phyloP scores from a whole-genome alignment of 129 eudicot genomes.

The Escallonia rubra region DNA sequence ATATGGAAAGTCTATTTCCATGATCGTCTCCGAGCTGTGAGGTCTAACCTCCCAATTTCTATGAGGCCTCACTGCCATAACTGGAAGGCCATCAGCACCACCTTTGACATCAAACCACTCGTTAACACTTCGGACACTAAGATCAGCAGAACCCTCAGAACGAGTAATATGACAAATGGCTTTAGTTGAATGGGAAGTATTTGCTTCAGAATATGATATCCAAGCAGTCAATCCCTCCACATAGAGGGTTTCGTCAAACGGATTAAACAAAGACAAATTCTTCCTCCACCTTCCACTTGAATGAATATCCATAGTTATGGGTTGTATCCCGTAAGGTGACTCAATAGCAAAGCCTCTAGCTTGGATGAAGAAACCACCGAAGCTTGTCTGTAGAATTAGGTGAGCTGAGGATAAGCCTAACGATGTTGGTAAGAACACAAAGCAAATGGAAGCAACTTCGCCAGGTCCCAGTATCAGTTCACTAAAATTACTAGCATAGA shows the following conservation, averaged over 20 bases:
- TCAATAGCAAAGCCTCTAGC: constrained; percentile 66
- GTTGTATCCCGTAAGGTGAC: constrained; percentile 57
- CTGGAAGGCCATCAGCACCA: constrained; percentile 30
- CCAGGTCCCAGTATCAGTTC: constrained; percentile 67
- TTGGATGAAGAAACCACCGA: constrained; percentile 74
- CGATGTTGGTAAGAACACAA: constrained; percentile 57
- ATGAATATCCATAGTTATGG: constrained; percentile 37
- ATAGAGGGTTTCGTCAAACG: constrained; percentile 52
- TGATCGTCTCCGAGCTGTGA: constrained; percentile 38
- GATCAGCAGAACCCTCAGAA: constrained; percentile 24
- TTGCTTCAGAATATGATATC: constrained; percentile 57
- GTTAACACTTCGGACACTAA: constrained; percentile 15
- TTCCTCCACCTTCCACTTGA: constrained; percentile 48
- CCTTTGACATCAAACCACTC: constrained; percentile 42
- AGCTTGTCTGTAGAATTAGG: constrained; percentile 72
- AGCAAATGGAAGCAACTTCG: constrained; percentile 64
- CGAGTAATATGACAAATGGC: constrained; percentile 41
- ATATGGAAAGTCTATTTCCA: constrained; percentile 54
- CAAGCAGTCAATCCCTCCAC: constrained; percentile 68
- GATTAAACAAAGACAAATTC: constrained; percentile 64
- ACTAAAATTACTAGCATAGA: constrained; percentile 73
- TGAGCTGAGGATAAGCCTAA: constrained; percentile 72
- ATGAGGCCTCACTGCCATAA: constrained; percentile 60
- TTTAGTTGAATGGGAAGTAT: constrained; percentile 32
- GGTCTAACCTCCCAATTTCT: constrained; percentile 57